A percentile compares a stretch with the other conserved stretches of the same genome.
Evolutionary conservation across 305 asterid genomes (phyloP).

Genomic region (Plantago coronopus): DNA sequence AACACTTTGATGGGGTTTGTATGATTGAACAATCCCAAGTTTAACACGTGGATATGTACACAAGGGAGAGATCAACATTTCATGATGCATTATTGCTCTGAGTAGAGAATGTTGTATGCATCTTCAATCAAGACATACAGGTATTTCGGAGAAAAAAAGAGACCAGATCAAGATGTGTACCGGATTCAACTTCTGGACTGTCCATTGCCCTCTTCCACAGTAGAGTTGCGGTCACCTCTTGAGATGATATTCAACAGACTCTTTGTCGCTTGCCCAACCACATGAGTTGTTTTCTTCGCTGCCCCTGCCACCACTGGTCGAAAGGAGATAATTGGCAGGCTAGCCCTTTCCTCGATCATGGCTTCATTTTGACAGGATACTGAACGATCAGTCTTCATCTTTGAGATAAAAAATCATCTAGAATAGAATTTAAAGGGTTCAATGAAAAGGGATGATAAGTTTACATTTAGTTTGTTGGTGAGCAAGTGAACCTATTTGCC

Average conservation of each 20-base stretch:
- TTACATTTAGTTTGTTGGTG: conserved; percentile 74
- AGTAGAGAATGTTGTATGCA: too few species aligned
- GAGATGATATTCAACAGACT: conserved; percentile 60
- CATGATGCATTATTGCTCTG: too few species aligned
- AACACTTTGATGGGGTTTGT: too few species aligned
- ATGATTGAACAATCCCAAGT: too few species aligned
- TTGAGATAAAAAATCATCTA: not conserved
- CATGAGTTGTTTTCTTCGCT: conserved; percentile 82
- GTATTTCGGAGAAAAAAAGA: too few species aligned
- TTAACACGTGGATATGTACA: too few species aligned
- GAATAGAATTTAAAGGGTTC: not conserved
- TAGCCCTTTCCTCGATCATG: conserved; percentile 91
- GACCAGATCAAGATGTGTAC: not conserved
- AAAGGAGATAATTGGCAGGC: conserved; percentile 72
- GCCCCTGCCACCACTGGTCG: conserved; percentile 85
- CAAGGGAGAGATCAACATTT: too few species aligned
- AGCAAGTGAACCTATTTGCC: conserved; percentile 81
- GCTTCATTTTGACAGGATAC: conserved; percentile 37
- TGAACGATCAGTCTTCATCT: conserved; percentile 14
- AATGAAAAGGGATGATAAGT: conserved; percentile 20
- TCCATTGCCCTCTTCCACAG: conserved; percentile 35
- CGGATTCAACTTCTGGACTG: not conserved
- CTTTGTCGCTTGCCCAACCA: conserved; percentile 72
- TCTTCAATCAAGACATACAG: too few species aligned
- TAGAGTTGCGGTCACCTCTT: conserved; percentile 43